Evolutionary conservation across 352 stramenopile genomes (phyloP), one percentile per base, ranked within the genome.

Genomic region (Pythium biforme): DNA sequence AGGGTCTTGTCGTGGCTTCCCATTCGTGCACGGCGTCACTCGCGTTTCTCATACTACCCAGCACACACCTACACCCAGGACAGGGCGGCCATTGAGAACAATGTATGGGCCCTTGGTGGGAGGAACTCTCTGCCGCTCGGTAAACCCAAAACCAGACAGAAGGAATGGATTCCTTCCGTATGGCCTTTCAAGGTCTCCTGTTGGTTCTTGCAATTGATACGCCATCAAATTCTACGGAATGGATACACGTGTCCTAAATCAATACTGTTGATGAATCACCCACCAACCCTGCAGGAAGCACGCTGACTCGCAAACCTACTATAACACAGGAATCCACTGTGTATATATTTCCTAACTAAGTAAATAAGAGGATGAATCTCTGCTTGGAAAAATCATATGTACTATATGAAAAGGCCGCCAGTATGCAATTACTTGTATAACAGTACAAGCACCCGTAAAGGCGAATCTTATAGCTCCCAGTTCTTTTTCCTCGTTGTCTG

Each of bases 71-170:
- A 54, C 26, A 54, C 47, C 25, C 47, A 27, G 10, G n/a, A 46
- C 3, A 14, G 7, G 8, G 14, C 14, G 31, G 31, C 31, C 31
- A 37, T 11, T 1, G 14, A 1, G 31, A 37, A 11, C 31, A 11
- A n/a, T n/a, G n/a, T n/a, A n/a, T n/a, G n/a, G n/a, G n/a, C n/a
- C n/a, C n/a, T 37, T 37, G 31, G 31, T 8, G 29, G 9, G 29
- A 9, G 4, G 29, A 33, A 55, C 59, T 66, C 59, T 66, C 59
- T 66, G 50, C 59, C 59, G 59, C 41, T 26, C 1, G n/a, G 25
- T 10, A n/a, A 49, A 9, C 52, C 12, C 19, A 43, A 49, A 2
- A 15, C 20, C 8, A 12, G 9, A 49, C 26, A n/a, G n/a, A n/a
- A n/a, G n/a, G n/a, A n/a, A n/a, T n/a, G n/a, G 23, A 27, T 50